Percentiles rank a stretch among this genome's conserved stretches.
Evolutionary conservation across 31 red algal species (phyloP).

Genomic region (Asparagopsis taxiformis): DNA sequence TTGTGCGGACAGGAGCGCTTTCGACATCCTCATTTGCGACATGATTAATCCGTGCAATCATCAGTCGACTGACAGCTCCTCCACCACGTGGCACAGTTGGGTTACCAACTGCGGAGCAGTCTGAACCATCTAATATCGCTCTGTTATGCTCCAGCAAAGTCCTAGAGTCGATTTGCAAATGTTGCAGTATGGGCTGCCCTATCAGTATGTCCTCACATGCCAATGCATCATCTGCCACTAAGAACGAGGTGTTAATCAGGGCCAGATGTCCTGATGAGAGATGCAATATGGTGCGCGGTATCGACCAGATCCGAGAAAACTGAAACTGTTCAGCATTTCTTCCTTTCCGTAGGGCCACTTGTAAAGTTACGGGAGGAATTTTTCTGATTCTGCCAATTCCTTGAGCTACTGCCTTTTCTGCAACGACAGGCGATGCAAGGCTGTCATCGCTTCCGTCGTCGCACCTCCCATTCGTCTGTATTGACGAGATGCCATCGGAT

Average conservation of each 20-base stretch:
- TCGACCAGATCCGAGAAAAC: slow-evolving; percentile 3
- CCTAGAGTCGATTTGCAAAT: slow-evolving; percentile 9
- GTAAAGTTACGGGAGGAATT: background rate
- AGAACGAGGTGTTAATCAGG: background rate
- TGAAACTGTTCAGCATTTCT: background rate
- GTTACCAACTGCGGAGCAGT: background rate
- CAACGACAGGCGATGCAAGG: slow-evolving; percentile 19
- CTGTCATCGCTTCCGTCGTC: slow-evolving; percentile 32
- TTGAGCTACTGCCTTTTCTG: slow-evolving; percentile 10
- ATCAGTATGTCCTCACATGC: background rate
- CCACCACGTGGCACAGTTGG: background rate
- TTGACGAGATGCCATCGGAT: slow-evolving; percentile 1
- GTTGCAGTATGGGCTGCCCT: background rate
- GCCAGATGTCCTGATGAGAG: slow-evolving; percentile 2
- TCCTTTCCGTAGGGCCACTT: slow-evolving; percentile 12
- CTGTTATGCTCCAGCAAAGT: slow-evolving; percentile 13
- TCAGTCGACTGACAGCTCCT: slow-evolving; percentile 9
- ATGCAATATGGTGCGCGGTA: background rate
- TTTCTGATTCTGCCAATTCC: slow-evolving; percentile 4
- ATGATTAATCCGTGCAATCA: slow-evolving; percentile 3
- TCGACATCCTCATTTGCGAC: slow-evolving; percentile 1
- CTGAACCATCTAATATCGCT: slow-evolving; percentile 1
- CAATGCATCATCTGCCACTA: slow-evolving; percentile 2
- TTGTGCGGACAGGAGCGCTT: no score
- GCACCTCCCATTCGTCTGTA: background rate